phyloP scores from a whole-genome alignment of 176 grass and related monocot species.

The Juncus effusus region DNA sequence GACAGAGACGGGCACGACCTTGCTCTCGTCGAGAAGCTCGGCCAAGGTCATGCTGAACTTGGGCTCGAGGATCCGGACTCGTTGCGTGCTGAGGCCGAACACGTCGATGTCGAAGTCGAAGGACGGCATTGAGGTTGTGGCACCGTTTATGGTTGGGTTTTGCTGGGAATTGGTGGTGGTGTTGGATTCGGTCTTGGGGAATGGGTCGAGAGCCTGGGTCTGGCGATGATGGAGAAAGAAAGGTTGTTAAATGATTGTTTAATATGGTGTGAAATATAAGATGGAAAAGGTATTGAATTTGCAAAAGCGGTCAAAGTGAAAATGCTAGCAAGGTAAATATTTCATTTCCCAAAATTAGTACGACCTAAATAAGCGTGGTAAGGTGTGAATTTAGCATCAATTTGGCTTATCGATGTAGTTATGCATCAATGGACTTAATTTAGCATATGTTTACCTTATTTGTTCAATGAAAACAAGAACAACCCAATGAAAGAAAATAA shows the following conservation, averaged over 20 bases:
- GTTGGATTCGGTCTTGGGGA: background rate
- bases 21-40: conserved; percentile 93
- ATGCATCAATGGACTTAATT: too few relatives aligned
- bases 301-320: too few relatives aligned
- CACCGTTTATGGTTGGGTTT: conserved; percentile 19
- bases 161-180: background rate
- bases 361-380: too few relatives aligned
- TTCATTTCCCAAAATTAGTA: too few relatives aligned
- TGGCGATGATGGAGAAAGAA: conserved; percentile 15
- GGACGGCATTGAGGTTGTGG: conserved; percentile 19
- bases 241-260: conserved; percentile 12
- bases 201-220: conserved; percentile 14
- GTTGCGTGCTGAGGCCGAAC: conserved; percentile 45
- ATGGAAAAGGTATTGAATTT: background rate
- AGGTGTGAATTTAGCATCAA: too few relatives aligned
- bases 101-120: conserved; percentile 47
- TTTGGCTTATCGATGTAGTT: too few relatives aligned
- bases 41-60: conserved; percentile 88
- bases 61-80: conserved; percentile 45
- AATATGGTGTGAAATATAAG: background rate
- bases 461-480: too few relatives aligned
- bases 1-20: conserved; percentile 72
- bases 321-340: too few relatives aligned
- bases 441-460: too few relatives aligned
- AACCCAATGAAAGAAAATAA: too few relatives aligned